Evolutionary conservation across 495 filamentous ascomycete species (phyloP).

Genomic region (Trichocladium uniseriatum): DNA sequence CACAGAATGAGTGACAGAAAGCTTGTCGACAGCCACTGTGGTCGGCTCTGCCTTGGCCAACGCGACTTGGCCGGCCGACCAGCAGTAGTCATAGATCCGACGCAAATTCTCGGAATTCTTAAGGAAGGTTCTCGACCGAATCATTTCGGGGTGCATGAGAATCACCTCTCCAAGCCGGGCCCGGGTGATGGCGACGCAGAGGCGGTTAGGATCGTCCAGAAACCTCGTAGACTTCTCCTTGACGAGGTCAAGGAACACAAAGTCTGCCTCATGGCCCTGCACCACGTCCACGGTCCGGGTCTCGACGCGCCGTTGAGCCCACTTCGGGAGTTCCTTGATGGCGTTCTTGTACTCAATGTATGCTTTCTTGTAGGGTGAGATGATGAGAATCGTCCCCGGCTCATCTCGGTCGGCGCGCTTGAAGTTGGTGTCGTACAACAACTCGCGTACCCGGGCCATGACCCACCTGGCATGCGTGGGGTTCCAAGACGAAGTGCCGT

Average conservation of each 20-base stretch:
- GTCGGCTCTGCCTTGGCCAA: neutral
- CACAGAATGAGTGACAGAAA: too few relatives aligned
- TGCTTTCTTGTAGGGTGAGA: constrained; percentile 16
- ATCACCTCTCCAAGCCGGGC: constrained; percentile 18
- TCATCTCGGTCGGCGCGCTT: constrained; percentile 9
- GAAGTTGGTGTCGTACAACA: constrained; percentile 7
- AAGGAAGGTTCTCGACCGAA: neutral
- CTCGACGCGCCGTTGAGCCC: constrained; percentile 13
- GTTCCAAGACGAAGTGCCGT: constrained; percentile 11
- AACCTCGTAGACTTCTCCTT: constrained; percentile 5
- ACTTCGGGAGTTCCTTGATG: constrained; percentile 1
- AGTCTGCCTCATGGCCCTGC: constrained; percentile 22
- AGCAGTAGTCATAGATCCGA: neutral
- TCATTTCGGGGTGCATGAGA: constrained; percentile 14
- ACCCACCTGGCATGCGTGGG: constrained; percentile 21
- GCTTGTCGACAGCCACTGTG: neutral
- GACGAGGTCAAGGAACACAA: constrained; percentile 22
- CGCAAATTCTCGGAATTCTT: neutral
- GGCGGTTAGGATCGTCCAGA: constrained; percentile 14
- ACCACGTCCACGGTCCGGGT: constrained; percentile 17
- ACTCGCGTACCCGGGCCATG: constrained; percentile 19
- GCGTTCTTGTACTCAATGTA: constrained; percentile 7
- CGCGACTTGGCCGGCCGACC: neutral
- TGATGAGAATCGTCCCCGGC: constrained; percentile 16
- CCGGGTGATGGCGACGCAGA: constrained; percentile 16